phyloP scores from a whole-genome alignment of 1,284 basidiomycete species.

The Apiotrichum montevideense region DNA sequence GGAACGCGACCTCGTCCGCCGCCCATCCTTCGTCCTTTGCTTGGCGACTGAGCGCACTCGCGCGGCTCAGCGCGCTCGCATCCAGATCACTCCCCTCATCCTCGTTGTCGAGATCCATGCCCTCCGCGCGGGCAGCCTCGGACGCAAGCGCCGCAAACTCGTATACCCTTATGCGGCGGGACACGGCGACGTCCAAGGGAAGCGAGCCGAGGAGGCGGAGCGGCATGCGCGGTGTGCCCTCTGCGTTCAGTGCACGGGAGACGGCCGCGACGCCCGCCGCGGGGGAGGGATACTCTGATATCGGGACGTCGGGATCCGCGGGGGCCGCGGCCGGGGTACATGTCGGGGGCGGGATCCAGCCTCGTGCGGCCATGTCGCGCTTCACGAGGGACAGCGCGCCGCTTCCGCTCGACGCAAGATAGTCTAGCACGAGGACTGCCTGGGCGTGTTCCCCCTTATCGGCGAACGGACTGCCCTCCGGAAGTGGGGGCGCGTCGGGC shows the following conservation, averaged over 20 bases:
- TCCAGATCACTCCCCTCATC: not conserved
- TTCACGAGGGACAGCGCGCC: not conserved
- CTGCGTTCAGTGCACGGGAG: not conserved
- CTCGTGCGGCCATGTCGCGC: conserved; percentile 11
- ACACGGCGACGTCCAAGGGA: not conserved
- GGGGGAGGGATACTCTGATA: not conserved
- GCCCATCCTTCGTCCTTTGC: not conserved
- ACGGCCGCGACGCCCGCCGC: not conserved
- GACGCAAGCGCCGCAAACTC: not conserved
- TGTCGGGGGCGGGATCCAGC: not conserved
- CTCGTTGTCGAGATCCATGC: not conserved
- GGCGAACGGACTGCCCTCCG: conserved; percentile 3
- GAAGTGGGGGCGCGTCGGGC: not conserved
- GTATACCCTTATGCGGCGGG: conserved; percentile 3
- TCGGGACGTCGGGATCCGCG: not conserved
- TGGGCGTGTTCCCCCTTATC: conserved; percentile 44
- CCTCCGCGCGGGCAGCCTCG: not conserved
- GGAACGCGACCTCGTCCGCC: not conserved
- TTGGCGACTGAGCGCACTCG: not conserved
- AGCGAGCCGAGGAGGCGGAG: not conserved
- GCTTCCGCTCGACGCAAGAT: conserved; percentile 74
- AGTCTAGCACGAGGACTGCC: conserved; percentile 66
- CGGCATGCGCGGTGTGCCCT: not conserved
- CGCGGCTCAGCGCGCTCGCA: not conserved
- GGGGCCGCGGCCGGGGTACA: not conserved